phyloP scores from a whole-genome alignment of 805 yeast species.

The Lipomyces oligophaga region DNA sequence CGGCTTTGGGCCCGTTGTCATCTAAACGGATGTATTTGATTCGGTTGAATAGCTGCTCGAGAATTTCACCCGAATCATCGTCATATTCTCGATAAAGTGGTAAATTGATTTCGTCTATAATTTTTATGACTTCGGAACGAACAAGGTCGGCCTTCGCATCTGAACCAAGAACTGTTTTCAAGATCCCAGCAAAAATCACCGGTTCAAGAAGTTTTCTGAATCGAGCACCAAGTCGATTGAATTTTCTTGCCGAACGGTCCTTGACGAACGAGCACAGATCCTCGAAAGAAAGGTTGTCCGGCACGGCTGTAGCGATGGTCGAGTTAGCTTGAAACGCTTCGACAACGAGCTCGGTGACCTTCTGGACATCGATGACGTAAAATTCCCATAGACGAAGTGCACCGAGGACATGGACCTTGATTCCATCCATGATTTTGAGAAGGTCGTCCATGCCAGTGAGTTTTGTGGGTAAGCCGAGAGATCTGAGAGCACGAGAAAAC shows the following conservation, averaged over 20 bases:
- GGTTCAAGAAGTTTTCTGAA: constrained; percentile 54
- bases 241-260: constrained; percentile 27
- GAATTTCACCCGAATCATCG: constrained; percentile 60
- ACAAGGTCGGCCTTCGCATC: constrained; percentile 39
- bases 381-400: constrained; percentile 79
- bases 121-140: constrained; percentile 9
- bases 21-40: constrained; percentile 74
- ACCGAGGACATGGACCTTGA: constrained; percentile 63
- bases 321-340: constrained; percentile 19
- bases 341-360: constrained; percentile 39
- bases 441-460: constrained; percentile 54
- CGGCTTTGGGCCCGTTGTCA: constrained; percentile 74
- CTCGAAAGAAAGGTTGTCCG: constrained; percentile 23
- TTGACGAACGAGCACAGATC: constrained; percentile 19
- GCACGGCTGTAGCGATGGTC: constrained; percentile 16
- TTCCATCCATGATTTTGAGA: constrained; percentile 58
- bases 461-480: constrained; percentile 59
- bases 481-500: constrained; percentile 56
- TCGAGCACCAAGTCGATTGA: constrained; percentile 49
- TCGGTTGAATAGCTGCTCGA: constrained; percentile 69
- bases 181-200: constrained; percentile 49
- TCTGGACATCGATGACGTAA: constrained; percentile 63
- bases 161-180: constrained; percentile 40
- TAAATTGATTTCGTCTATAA: constrained; percentile 74
- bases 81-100: constrained; percentile 72